phyloP scores from a whole-genome alignment of 306 rosid genomes.

The Sphenostylis stenocarpa region DNA sequence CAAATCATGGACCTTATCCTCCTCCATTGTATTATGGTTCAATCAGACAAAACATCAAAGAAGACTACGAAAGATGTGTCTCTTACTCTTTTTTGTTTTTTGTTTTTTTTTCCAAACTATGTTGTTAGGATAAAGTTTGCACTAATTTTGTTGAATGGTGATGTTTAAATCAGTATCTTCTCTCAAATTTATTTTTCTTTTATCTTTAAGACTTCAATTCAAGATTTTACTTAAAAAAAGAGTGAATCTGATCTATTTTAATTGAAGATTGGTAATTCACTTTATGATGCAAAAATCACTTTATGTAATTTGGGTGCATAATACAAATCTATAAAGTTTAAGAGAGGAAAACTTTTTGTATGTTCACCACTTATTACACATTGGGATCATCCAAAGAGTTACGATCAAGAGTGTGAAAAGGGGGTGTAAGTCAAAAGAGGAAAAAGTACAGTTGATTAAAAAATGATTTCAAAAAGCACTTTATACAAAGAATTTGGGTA shows the following conservation, averaged over 20 bases:
- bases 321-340: background rate
- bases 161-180: too few relatives aligned
- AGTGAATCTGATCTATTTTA: too few relatives aligned
- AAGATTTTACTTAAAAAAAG: too few relatives aligned
- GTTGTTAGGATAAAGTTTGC: too few relatives aligned
- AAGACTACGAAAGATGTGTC: background rate
- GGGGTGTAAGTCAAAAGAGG: background rate
- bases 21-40: too few relatives aligned
- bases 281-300: background rate
- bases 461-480: conserved; percentile 1
- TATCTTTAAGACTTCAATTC: too few relatives aligned
- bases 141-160: too few relatives aligned
- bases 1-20: conserved; percentile 7
- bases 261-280: too few relatives aligned
- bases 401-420: background rate
- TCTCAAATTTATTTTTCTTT: too few relatives aligned
- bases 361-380: background rate
- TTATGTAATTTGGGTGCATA: background rate
- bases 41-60: background rate
- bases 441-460: background rate
- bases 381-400: background rate
- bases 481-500: background rate
- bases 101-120: too few relatives aligned
- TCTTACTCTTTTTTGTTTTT: too few relatives aligned
- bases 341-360: background rate